A percentile compares a stretch with the other conserved stretches of the same genome.
phyloP scores from a whole-genome alignment of 768 basidiomycete genomes.

The Suillus plorans region DNA sequence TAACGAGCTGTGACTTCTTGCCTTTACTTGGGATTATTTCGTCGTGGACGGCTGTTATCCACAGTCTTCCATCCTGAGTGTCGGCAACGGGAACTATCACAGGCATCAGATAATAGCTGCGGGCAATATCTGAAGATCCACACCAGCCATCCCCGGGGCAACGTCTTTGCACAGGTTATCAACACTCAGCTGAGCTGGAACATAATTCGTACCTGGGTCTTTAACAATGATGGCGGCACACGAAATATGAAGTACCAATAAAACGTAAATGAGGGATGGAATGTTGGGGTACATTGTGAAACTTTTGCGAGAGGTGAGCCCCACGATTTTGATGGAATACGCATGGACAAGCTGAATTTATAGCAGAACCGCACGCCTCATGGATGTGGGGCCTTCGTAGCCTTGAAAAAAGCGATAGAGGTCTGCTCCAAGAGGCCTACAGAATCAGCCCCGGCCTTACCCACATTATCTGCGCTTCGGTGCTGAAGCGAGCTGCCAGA shows the following conservation, averaged over 20 bases:
- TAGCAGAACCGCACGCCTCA: neutral
- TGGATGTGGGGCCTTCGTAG: constrained; percentile 1
- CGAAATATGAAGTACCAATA: neutral
- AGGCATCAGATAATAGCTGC: neutral
- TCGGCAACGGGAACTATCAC: neutral
- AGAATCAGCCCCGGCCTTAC: neutral
- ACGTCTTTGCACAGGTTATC: neutral
- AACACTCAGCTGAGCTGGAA: neutral
- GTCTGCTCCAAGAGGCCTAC: neutral
- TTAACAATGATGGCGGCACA: neutral
- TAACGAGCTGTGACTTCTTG: neutral
- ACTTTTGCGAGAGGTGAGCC: neutral
- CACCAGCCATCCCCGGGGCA: neutral
- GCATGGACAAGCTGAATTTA: neutral
- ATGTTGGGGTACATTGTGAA: neutral
- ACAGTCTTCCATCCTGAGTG: neutral
- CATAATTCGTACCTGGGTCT: neutral
- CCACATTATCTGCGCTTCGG: neutral
- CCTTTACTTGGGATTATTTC: neutral
- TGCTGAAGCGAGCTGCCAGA: neutral
- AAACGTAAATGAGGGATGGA: neutral
- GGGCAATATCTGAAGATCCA: neutral
- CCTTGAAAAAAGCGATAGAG: neutral
- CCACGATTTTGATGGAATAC: neutral
- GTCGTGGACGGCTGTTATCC: neutral